phyloP scores from a whole-genome alignment of 108 stramenopile species.

The Fistulifera pelliculosa region DNA sequence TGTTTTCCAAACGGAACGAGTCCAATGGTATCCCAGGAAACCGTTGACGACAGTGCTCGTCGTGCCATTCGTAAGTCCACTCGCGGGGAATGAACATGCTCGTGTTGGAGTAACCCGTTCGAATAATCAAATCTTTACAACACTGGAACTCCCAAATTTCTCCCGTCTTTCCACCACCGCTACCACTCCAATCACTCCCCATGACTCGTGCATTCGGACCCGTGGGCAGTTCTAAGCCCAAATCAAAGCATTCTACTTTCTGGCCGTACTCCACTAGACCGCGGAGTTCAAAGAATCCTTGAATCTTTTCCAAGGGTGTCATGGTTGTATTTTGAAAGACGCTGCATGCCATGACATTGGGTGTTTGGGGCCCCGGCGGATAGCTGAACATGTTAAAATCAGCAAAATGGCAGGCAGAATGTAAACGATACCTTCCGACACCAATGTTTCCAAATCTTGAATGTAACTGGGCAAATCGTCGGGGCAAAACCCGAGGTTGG shows the following conservation, averaged over 20 bases:
- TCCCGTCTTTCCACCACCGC: conserved; percentile 44
- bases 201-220: conserved; percentile 49
- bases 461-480: conserved; percentile 45
- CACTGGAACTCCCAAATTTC: conserved; percentile 75
- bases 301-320: conserved; percentile 19
- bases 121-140: conserved; percentile 29
- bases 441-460: conserved; percentile 13
- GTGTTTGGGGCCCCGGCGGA: conserved; percentile 47
- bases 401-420: conserved; percentile 51
- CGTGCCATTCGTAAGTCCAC: conserved; percentile 42
- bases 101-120: conserved; percentile 15
- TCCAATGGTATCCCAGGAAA: conserved; percentile 31
- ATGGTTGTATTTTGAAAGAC: conserved; percentile 30
- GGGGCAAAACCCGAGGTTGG: conserved; percentile 32
- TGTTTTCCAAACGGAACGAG: conserved; percentile 38
- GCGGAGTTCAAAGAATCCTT: conserved; percentile 3
- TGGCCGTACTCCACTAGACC: conserved; percentile 9
- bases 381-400: conserved; percentile 67
- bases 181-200: conserved; percentile 58
- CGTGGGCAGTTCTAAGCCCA: conserved; percentile 46
- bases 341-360: conserved; percentile 37
- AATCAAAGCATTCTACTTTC: conserved; percentile 44
- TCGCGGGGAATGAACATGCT: conserved; percentile 47
- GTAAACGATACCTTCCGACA: conserved; percentile 36
- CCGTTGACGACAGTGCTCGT: conserved; percentile 41